phyloP scores from a whole-genome alignment of 164 flowering plant species.

The Chimonanthus salicifolius region DNA sequence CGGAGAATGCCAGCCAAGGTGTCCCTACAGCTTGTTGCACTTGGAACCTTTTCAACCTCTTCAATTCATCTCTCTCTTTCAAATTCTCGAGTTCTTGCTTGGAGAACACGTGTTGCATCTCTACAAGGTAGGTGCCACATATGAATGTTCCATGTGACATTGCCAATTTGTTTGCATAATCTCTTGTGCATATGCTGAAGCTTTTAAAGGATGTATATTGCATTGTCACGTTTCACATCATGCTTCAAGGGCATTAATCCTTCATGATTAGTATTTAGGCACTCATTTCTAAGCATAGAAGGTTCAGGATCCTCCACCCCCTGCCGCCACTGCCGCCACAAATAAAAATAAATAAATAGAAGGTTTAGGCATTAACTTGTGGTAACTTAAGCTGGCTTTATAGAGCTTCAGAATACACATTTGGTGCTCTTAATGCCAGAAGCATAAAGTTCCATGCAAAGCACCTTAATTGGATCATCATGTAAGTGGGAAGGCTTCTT shows the following conservation, averaged over 20 bases:
- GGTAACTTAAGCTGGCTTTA: background rate
- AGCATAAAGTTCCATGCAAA: background rate
- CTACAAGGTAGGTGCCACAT: constrained; percentile 40
- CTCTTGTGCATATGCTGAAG: background rate
- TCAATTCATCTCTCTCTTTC: constrained; percentile 50
- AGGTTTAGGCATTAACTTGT: background rate
- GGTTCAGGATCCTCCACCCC: too few species aligned
- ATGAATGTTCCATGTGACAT: background rate
- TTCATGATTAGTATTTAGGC: background rate
- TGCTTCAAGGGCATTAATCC: background rate
- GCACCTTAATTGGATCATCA: too few species aligned
- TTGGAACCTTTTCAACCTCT: constrained; percentile 53
- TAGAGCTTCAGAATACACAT: background rate
- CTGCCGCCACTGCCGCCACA: too few species aligned
- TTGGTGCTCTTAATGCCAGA: background rate
- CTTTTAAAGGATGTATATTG: background rate
- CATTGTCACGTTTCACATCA: background rate
- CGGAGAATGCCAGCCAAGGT: constrained; percentile 34
- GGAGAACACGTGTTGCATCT: constrained; percentile 72
- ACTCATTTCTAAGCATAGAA: too few species aligned
- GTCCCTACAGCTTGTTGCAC: constrained; percentile 51
- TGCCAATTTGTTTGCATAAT: background rate
- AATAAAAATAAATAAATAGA: too few species aligned
- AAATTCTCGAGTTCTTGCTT: constrained; percentile 52
- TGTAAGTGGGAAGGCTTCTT: too few species aligned